Evolutionary conservation across 148 eudicot genomes (phyloP), one percentile per base, ranked within the genome.

Genomic region (Silene conica): DNA sequence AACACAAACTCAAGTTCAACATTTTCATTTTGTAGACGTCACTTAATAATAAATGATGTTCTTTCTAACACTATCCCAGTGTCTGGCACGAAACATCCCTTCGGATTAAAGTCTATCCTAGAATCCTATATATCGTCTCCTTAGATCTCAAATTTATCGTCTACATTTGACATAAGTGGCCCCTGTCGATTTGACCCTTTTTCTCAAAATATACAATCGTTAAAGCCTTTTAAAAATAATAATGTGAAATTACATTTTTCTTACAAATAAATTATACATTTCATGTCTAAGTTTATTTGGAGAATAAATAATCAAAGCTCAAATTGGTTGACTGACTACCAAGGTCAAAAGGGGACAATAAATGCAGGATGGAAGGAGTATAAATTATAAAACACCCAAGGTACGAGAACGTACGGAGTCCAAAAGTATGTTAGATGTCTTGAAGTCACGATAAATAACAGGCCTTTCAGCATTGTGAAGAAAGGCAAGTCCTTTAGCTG

Each of bases 381-480:
- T 20, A 14, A 28, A 63, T 14, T 63, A 68, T 62, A 74, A 9
- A 64, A 63, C 22, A 28, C 20, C 43, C 19, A 65, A 41, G 73
- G 67, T 23, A 63, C 64, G 74, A 31, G 67, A 69, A 85, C 91
- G 76, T 80, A 92, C 97, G 67, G 97, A 87, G 55, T 92, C 97
- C 76, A 92, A 79, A 77, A 92, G 85, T 76, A 92, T 92, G 70
- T 92, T 92, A 20, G 97, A 92, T 48, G 97, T 92, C 81, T 92
- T 92, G 83, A 92, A 92, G 77, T 92, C 97, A 19, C 97, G 86
- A 65, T 92, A 92, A 50, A 92, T 92, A 73, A 92, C 97, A 61
- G 97, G 97, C 70, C 96, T 86, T 77, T 92, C 92, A 73, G 97
- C 92, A 82, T 92, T 90, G 83, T 92, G 97, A 72, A 92, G 97